Evolutionary conservation across 2,329 filamentous ascomycete species (phyloP).

Genomic region (Talaromyces sp.): DNA sequence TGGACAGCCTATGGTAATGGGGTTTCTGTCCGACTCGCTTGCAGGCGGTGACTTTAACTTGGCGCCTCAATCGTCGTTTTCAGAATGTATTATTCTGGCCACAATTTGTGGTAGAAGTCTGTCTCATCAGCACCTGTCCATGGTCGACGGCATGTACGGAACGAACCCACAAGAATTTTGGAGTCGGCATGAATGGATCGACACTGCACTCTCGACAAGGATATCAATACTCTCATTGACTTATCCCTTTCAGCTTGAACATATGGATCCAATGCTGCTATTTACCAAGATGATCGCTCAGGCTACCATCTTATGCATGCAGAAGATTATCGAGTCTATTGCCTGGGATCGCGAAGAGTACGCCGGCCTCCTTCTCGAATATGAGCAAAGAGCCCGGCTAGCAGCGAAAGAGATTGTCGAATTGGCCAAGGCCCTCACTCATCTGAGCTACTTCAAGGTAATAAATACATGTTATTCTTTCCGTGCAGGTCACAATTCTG

Average conservation of each 20-base stretch:
- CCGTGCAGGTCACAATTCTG: background rate
- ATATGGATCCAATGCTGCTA: slow-evolving; percentile 16
- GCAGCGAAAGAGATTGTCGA: slow-evolving; percentile 14
- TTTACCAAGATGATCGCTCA: slow-evolving; percentile 18
- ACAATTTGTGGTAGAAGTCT: slow-evolving; percentile 18
- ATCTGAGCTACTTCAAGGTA: slow-evolving; percentile 16
- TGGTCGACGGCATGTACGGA: slow-evolving; percentile 14
- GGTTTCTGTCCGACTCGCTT: slow-evolving; percentile 29
- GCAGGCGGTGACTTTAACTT: slow-evolving; percentile 13
- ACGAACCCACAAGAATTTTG: slow-evolving; percentile 16
- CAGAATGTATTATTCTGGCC: slow-evolving; percentile 30
- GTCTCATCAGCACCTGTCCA: slow-evolving; percentile 12
- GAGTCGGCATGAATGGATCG: slow-evolving; percentile 17
- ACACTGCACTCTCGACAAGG: slow-evolving; percentile 11
- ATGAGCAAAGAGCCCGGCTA: slow-evolving; percentile 10
- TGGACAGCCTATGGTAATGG: slow-evolving; percentile 21
- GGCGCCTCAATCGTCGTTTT: slow-evolving; percentile 22
- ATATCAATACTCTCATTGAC: slow-evolving; percentile 13
- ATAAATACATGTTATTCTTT: background rate
- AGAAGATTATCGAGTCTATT: slow-evolving; percentile 12
- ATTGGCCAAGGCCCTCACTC: slow-evolving; percentile 12
- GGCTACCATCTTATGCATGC: slow-evolving; percentile 15
- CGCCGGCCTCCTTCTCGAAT: slow-evolving; percentile 5
- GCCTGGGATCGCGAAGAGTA: slow-evolving; percentile 10
- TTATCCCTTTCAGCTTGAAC: slow-evolving; percentile 13